Base-by-base conservation (phyloP, 768 basidiomycete genomes). In the Agrocybe pediades region DNA sequence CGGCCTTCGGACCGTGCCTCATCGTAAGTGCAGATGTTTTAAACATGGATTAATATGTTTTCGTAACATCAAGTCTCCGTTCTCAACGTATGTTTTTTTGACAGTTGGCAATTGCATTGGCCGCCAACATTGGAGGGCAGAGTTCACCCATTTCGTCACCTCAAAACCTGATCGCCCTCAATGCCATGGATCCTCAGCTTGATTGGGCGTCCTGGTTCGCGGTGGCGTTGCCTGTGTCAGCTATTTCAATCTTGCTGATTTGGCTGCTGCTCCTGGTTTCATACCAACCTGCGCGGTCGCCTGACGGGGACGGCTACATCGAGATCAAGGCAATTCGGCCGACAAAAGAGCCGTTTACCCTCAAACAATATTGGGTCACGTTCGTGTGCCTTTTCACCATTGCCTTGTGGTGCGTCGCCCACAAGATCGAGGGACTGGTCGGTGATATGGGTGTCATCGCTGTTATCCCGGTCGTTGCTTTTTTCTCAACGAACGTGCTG, bases 361-460 rank as follows among this genome's bases (percentile, higher is more conserved):
- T 73, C 43, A 92, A 90, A 67, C 97, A 99, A 68, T 97, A 85
- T 64, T 98, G 88, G 84, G 95, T 98, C 9, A 76, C 84, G 1
- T 78, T 86, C 51, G 86, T 99, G 23, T 95, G 91, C 60, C 56
- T 95, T 21, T 69, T 79, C 47, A 98, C 97, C 2, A 98, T 99
- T 61, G 80, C 62, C 6, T 71, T 98, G 49, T 98, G 96, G 95
- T 95, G 93, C 64, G 68, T 93, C 36, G 95, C 90, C 58, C 88
- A 91, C 64, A 70, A 75, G 63, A 83, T 98, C 49, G 84, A 95
- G 65, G 69, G 74, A 6, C 74, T 74, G 43, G 79, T 98, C 2
- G 97, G 97, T 1, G 95, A 98, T 68, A 99, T 98, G 95, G 97
- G 97, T 25, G 81, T 98, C 62, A 95, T 99, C 58, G 95, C 96